Conservation (phyloP, 305 asterid species). For the Fraxinus sp. region DNA sequence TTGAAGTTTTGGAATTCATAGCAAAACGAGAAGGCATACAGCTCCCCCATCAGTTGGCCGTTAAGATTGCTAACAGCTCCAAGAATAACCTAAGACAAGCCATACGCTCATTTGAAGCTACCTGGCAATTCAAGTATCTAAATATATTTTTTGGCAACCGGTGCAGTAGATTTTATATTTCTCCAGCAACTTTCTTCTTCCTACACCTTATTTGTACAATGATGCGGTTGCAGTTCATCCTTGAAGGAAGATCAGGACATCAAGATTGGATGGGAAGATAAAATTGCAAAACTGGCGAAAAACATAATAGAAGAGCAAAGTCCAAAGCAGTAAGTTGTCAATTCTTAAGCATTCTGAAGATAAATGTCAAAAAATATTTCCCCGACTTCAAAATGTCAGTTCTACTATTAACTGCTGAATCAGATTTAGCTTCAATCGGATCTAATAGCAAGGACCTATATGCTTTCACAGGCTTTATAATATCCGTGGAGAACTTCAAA, state of each 20-base stretch:
- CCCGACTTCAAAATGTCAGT: background rate
- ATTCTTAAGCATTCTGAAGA: no score
- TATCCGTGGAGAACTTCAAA: conserved; percentile 77
- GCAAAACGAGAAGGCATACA: conserved; percentile 60
- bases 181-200: no score
- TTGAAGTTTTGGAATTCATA: conserved; percentile 63
- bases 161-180: no score
- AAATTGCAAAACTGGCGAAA: no score
- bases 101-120: conserved; percentile 86
- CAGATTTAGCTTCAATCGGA: background rate
- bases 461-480: conserved; percentile 52
- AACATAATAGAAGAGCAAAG: no score
- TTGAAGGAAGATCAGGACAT: no score
- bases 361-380: background rate
- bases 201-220: no score
- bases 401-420: background rate
- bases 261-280: no score
- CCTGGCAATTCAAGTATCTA: conserved; percentile 67
- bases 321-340: no score
- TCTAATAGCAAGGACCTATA: conserved; percentile 22
- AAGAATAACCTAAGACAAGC: conserved; percentile 90
- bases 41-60: conserved; percentile 55
- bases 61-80: conserved; percentile 60
- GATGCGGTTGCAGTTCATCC: no score
- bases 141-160: background rate